A percentile compares a stretch with the other conserved stretches of the same genome.
These are phyloP conservation scores for Diddensiella transvaalensis DNA, from an alignment of 805 yeast genomes.

Conservation along the genomic window DNA sequence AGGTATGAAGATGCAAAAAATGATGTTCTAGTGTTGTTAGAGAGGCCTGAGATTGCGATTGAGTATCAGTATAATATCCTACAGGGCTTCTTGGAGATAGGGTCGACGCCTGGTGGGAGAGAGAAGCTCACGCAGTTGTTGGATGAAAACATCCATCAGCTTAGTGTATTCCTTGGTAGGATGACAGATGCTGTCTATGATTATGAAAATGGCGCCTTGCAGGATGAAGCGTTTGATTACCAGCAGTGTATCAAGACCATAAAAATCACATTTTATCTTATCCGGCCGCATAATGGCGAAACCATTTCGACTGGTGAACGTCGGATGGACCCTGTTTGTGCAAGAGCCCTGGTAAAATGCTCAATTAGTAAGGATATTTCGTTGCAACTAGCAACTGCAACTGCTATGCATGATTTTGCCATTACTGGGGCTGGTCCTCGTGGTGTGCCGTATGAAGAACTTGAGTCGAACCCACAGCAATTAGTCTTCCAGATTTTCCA, in stretches of 20 bases:
- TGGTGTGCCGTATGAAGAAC: constrained; percentile 1
- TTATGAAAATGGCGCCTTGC: constrained; percentile 3
- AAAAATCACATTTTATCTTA: background rate
- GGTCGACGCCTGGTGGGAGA: constrained; percentile 15
- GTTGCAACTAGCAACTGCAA: constrained; percentile 14
- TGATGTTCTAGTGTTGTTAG: constrained; percentile 14
- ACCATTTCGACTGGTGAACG: background rate
- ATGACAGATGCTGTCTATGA: constrained; percentile 10
- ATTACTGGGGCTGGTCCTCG: constrained; percentile 1
- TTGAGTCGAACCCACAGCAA: constrained; percentile 10
- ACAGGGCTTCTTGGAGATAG: constrained; percentile 14
- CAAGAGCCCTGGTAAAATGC: constrained; percentile 17
- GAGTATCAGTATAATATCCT: constrained; percentile 16
- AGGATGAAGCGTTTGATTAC: constrained; percentile 2
- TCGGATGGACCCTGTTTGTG: constrained; percentile 4
- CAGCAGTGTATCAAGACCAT: constrained; percentile 14
- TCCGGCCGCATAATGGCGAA: constrained; percentile 3
- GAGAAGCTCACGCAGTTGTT: constrained; percentile 9
- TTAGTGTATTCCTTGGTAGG: constrained; percentile 11
- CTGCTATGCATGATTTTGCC: constrained; percentile 15
- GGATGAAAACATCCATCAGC: background rate
- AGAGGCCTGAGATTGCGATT: constrained; percentile 6
- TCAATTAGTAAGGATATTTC: constrained; percentile 14
- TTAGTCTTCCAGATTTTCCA: constrained; percentile 16
- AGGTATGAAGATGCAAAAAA: constrained; percentile 5